These are phyloP conservation scores for Uromyces viciae-fabae DNA, from an alignment of 1,284 basidiomycete genomes.

Conservation along the genomic window DNA sequence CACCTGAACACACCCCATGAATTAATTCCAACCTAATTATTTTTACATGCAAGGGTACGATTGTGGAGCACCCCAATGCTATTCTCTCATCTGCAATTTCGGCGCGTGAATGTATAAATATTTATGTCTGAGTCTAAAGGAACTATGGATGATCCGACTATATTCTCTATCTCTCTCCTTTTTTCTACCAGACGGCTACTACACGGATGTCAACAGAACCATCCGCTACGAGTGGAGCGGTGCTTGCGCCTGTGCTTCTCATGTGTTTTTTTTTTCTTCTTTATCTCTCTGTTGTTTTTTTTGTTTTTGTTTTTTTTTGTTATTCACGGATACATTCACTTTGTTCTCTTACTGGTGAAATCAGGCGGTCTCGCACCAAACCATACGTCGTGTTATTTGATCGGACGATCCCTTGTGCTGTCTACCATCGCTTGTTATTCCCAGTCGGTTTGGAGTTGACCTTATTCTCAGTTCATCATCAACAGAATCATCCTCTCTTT, in stretches of 20 bases:
- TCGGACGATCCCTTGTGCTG: conserved; percentile 1
- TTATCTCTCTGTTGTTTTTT: neutral
- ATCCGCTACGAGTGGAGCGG: neutral
- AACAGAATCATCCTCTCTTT: conserved; percentile 5
- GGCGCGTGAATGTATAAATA: too few species aligned
- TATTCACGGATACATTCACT: neutral
- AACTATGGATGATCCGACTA: conserved; percentile 9
- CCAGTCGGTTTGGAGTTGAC: neutral
- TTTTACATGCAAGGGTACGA: too few species aligned
- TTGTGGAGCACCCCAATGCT: too few species aligned
- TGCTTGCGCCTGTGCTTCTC: neutral
- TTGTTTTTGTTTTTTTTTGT: neutral
- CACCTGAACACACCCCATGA: too few species aligned
- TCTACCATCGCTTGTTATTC: neutral
- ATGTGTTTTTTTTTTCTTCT: neutral
- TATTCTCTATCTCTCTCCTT: conserved; percentile 18
- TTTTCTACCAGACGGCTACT: conserved; percentile 16
- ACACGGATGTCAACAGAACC: neutral
- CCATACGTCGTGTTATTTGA: conserved; percentile 2
- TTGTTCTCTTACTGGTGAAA: neutral
- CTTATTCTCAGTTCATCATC: neutral
- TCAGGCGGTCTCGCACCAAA: conserved; percentile 1
- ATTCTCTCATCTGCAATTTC: too few species aligned
- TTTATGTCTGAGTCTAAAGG: neutral
- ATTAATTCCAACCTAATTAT: too few species aligned